Evolutionary conservation across 2,329 filamentous ascomycete species (phyloP), one percentile per base, ranked within the genome.

Genomic region (Macrophomina tecta): DNA sequence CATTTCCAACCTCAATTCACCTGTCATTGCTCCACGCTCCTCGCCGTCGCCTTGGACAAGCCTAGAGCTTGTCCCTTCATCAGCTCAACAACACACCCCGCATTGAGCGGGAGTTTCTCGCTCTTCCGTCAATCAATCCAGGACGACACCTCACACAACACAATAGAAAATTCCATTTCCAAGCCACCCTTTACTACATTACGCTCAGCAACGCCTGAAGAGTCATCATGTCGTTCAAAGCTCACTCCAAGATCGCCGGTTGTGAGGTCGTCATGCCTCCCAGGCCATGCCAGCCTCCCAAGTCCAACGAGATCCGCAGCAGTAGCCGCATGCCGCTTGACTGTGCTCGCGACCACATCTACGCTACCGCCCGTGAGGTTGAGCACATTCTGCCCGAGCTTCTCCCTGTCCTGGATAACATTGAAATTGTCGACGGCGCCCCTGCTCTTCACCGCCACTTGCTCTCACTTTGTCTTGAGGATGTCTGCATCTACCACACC

Each of bases 341-440:
- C n/a, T 58, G 63, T 23, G 51, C 48, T 52, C 52, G 52, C 52
- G 52, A 65, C 23, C 23, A 49, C 40, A 65, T 65, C 18, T 48
- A 65, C 18, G 28, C 63, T 5, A 34, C 18, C 12, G 52, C 63
- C 4, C 30, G 30, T 34, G 52, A 65, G 52, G 32, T 65, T 28
- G 18, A 56, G 5, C 12, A 36, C n/a, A 12, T 23, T 5, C 49
- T 53, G 11, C 11, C 51, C 16, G 48, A 53, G 55, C 8, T 45
- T 30, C 12, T 36, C n/a, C 30, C 30, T 7, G 51, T 16, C 18
- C 11, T 46, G 12, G 23, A 46, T 8, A 34, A 6, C 38, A 12
- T 34, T 30, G 42, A 32, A 5, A 34, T 36, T 38, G 5, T 32
- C 30, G 11, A 36, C 7, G 7, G 18, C 6, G 52, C 5, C 9